A percentile compares a stretch with the other conserved stretches of the same genome.
These are phyloP conservation scores for Botrytis elliptica DNA, from an alignment of 2,329 filamentous ascomycete species.

Conservation along the genomic window DNA sequence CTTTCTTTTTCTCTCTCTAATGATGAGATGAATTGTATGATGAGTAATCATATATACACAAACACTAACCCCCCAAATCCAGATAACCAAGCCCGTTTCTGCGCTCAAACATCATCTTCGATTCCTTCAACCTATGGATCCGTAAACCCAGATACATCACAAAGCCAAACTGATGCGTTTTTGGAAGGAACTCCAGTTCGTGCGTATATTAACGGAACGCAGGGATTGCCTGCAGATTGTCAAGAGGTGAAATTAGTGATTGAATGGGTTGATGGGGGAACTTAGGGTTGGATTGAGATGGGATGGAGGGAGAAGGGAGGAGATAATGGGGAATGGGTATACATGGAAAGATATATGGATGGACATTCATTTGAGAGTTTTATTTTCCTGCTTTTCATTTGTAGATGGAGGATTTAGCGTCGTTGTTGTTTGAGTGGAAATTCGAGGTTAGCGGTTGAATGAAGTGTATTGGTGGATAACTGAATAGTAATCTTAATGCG, in stretches of 20 bases:
- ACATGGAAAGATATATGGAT: background rate
- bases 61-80: background rate
- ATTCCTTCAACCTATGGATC: background rate
- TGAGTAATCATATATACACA: background rate
- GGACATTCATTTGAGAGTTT: background rate
- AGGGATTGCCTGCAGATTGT: background rate
- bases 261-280: conserved; percentile 35
- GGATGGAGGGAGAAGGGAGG: no score
- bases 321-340: background rate
- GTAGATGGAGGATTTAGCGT: background rate
- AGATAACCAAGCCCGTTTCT: conserved; percentile 15
- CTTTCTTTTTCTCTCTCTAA: background rate
- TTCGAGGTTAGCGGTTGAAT: background rate
- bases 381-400: background rate
- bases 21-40: no score
- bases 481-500: background rate
- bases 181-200: background rate
- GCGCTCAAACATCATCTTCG: background rate
- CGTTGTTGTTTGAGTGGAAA: background rate
- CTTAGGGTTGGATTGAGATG: background rate
- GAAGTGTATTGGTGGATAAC: background rate
- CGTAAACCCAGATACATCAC: background rate
- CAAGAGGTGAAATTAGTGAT: conserved; percentile 12
- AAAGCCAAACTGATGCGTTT: background rate
- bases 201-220: conserved; percentile 5